These are phyloP conservation scores for Fusarium kyushuense DNA, from an alignment of 2,329 filamentous ascomycete species.

Conservation along the genomic window DNA sequence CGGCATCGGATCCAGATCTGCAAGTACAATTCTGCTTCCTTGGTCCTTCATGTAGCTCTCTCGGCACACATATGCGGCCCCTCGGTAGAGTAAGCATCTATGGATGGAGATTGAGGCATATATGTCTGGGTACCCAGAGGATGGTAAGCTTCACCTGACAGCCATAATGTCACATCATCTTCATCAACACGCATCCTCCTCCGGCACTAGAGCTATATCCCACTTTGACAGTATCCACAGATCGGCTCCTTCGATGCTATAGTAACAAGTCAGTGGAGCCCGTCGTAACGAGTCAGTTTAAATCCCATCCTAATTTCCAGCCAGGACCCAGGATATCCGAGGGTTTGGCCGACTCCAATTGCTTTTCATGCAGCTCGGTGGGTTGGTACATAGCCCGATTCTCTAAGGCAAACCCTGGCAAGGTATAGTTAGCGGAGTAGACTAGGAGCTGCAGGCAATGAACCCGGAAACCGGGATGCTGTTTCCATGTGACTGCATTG, in stretches of 20 bases:
- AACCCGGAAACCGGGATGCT: conserved; percentile 1
- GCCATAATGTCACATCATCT: neutral
- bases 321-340: neutral
- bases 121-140: neutral
- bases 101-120: neutral
- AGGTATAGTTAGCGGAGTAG: neutral
- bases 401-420: neutral
- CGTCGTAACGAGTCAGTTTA: neutral
- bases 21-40: neutral
- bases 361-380: neutral
- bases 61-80: neutral
- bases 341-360: neutral
- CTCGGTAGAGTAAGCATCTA: too few relatives aligned
- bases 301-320: neutral
- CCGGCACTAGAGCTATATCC: neutral
- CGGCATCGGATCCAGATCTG: neutral
- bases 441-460: conserved; percentile 7
- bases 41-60: neutral
- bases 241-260: conserved; percentile 3
- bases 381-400: neutral
- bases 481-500: neutral
- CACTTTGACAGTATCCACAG: neutral
- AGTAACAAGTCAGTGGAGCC: neutral
- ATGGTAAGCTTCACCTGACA: conserved; percentile 7
- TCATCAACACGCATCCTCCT: neutral